Evolutionary conservation across 441 rosid genomes (phyloP).

Genomic region (Brassica hybrid): DNA sequence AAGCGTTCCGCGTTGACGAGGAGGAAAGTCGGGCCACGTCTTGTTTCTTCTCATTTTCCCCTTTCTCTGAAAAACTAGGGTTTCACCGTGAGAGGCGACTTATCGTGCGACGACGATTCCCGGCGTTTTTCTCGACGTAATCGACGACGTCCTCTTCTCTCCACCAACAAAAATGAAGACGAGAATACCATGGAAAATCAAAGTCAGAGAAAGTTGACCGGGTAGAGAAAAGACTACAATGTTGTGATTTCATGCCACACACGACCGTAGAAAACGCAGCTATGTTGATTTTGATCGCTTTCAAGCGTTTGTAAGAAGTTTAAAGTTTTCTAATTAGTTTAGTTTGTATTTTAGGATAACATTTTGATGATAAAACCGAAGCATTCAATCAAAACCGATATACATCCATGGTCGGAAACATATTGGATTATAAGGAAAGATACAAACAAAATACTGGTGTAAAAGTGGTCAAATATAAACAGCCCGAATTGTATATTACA

Average conservation of each 20-base stretch:
- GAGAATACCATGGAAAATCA: constrained; percentile 23
- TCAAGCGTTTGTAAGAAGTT: not conserved
- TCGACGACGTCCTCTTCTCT: too few relatives aligned
- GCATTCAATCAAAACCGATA: not conserved
- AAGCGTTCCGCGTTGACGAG: too few relatives aligned
- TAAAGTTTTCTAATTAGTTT: not conserved
- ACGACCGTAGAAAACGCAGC: not conserved
- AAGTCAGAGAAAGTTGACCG: constrained; percentile 37
- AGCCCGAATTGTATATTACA: not conserved
- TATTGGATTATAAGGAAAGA: not conserved
- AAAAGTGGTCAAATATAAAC: constrained; percentile 18
- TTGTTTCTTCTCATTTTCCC: too few relatives aligned
- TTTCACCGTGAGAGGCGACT: too few relatives aligned
- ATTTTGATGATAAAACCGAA: not conserved
- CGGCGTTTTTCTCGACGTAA: too few relatives aligned
- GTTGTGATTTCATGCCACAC: constrained; percentile 25
- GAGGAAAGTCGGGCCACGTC: too few relatives aligned
- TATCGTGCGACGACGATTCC: too few relatives aligned
- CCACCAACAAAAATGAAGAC: not conserved
- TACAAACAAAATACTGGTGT: not conserved
- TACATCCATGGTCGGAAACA: constrained; percentile 8
- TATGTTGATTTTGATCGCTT: not conserved
- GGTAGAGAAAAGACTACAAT: constrained; percentile 13
- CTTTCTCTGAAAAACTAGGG: too few relatives aligned
- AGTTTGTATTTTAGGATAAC: not conserved